Conservation (phyloP, 2,329 filamentous ascomycete species). For the Xylaria sp. region DNA sequence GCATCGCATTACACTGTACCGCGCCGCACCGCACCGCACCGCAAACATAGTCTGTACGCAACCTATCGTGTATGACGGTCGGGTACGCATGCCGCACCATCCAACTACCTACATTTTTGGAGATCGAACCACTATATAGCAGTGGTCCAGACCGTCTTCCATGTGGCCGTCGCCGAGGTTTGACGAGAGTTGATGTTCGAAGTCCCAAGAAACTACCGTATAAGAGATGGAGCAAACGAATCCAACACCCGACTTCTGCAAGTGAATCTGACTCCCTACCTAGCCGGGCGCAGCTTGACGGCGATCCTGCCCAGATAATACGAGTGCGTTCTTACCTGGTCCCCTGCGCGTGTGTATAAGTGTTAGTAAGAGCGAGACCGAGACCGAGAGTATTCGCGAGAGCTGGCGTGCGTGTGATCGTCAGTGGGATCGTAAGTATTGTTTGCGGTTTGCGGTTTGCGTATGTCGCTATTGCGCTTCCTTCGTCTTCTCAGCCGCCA, state of each 20-base stretch:
- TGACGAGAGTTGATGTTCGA: not conserved
- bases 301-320: constrained; percentile 5
- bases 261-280: constrained; percentile 27
- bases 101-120: not conserved
- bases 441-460: not conserved
- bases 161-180: not conserved
- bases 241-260: constrained; percentile 29
- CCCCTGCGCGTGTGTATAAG: not conserved
- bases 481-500: constrained; percentile 14
- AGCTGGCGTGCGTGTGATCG: not conserved
- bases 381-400: not conserved
- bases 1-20: constrained; percentile 25
- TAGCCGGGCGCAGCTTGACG: constrained; percentile 24
- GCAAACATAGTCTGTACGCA: constrained; percentile 18
- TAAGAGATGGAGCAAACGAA: constrained; percentile 36
- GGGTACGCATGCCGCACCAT: constrained; percentile 24
- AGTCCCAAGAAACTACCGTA: not conserved
- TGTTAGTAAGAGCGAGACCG: not conserved
- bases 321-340: not conserved
- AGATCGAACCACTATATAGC: not conserved
- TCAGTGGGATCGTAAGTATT: not conserved
- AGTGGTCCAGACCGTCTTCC: not conserved
- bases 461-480: constrained; percentile 12
- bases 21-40: constrained; percentile 16
- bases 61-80: constrained; percentile 26